Percentiles rank a stretch among this genome's conserved stretches.
Conservation (phyloP, 441 rosid genomes). For the Brassica balearica region DNA sequence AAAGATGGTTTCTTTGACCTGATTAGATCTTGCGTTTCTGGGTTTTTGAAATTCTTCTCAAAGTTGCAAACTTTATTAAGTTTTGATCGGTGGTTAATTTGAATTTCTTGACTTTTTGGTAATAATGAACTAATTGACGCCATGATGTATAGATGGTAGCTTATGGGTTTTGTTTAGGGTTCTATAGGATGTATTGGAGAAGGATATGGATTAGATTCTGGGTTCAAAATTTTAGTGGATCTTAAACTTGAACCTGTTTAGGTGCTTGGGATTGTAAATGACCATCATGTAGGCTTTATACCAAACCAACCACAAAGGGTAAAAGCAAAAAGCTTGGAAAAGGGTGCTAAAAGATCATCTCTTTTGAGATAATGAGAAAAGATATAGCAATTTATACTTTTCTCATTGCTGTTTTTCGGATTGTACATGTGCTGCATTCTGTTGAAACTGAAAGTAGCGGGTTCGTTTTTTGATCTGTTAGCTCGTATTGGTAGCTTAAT, state of each 20-base stretch:
- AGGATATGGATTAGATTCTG: constrained; percentile 6
- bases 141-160: too few relatives aligned
- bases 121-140: too few relatives aligned
- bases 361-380: not conserved
- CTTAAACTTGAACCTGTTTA: constrained; percentile 1
- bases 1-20: not conserved
- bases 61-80: not conserved
- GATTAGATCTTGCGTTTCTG: not conserved
- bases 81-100: not conserved
- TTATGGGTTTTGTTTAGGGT: not conserved
- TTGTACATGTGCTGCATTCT: too few relatives aligned
- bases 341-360: not conserved
- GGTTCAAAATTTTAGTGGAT: not conserved
- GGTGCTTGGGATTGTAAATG: not conserved
- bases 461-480: too few relatives aligned
- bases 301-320: constrained; percentile 8
- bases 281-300: not conserved
- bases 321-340: constrained; percentile 10
- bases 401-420: constrained; percentile 1
- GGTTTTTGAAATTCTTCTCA: not conserved
- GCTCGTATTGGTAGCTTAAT: constrained; percentile 14
- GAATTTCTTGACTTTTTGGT: not conserved
- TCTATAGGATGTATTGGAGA: not conserved
- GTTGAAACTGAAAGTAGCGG: too few relatives aligned
- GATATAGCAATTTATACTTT: too few relatives aligned